phyloP scores from a whole-genome alignment of 345 rosid species.

The Populus alba region DNA sequence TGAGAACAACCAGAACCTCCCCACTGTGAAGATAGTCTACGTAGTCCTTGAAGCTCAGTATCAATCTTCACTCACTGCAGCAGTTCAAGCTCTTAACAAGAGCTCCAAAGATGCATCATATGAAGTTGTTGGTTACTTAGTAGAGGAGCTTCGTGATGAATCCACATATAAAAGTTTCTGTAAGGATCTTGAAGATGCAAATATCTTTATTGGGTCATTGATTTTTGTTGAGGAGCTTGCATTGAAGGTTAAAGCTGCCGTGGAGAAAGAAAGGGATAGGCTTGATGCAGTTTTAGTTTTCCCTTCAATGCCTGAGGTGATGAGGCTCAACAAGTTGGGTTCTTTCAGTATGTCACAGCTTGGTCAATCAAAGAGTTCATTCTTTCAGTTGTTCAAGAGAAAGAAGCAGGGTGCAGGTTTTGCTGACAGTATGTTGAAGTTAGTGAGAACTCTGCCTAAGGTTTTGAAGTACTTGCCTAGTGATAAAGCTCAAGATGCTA shows the following conservation, averaged over 20 bases:
- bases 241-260: slow-evolving; percentile 67
- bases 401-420: slow-evolving; percentile 94
- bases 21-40: slow-evolving; percentile 80
- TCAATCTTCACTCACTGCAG: slow-evolving; percentile 82
- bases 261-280: slow-evolving; percentile 92
- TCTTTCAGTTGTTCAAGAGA: slow-evolving; percentile 86
- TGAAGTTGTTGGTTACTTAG: slow-evolving; percentile 93
- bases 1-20: slow-evolving; percentile 56
- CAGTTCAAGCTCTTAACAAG: slow-evolving; percentile 70
- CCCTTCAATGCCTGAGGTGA: slow-evolving; percentile 99
- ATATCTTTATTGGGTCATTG: slow-evolving; percentile 87
- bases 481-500: slow-evolving; percentile 97
- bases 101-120: slow-evolving; percentile 55
- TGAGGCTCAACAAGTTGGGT: slow-evolving; percentile 95
- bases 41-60: slow-evolving; percentile 98
- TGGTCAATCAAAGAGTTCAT: slow-evolving; percentile 91
- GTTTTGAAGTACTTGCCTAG: slow-evolving; percentile 95
- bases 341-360: slow-evolving; percentile 97
- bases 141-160: slow-evolving; percentile 86
- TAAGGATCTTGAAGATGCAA: slow-evolving; percentile 83
- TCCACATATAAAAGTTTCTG: slow-evolving; percentile 69
- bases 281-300: slow-evolving; percentile 94
- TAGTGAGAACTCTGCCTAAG: slow-evolving; percentile 90
- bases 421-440: slow-evolving; percentile 94
- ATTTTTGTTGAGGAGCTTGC: slow-evolving; percentile 97